A percentile compares a stretch with the other conserved stretches of the same genome.
Evolutionary conservation across 306 rosid genomes (phyloP).

Genomic region (Styphnolobium japonicum): DNA sequence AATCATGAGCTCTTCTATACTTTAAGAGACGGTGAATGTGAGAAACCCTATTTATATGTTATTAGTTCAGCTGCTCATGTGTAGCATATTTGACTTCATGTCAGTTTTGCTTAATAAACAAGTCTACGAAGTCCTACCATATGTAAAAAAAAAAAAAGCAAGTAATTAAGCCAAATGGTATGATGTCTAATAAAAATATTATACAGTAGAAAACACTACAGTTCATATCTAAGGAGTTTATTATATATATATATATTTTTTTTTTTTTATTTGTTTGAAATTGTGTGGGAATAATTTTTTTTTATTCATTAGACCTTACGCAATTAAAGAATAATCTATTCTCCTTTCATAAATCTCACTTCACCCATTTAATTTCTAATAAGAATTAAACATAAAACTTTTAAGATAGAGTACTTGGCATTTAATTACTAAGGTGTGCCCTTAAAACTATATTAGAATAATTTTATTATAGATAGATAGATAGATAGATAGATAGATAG

Average conservation of each 20-base stretch:
- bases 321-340: too few species aligned
- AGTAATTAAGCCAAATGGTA: neutral
- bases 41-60: neutral
- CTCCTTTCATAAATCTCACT: too few species aligned
- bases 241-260: neutral
- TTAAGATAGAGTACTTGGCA: too few species aligned
- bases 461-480: too few species aligned
- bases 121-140: neutral
- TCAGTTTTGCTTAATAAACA: neutral
- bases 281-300: neutral
- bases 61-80: neutral
- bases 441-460: too few species aligned
- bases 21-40: neutral
- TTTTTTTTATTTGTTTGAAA: neutral
- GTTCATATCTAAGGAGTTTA: too few species aligned
- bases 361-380: too few species aligned
- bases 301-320: too few species aligned
- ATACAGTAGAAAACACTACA: neutral
- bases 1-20: conserved; percentile 28
- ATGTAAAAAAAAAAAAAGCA: neutral
- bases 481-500: too few species aligned
- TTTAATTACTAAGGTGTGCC: too few species aligned
- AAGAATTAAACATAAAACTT: too few species aligned
- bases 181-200: neutral
- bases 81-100: too few species aligned